A percentile compares a stretch with the other conserved stretches of the same genome.
Evolutionary conservation across 352 stramenopile species (phyloP).

Genomic region (Phytophthora quininea): DNA sequence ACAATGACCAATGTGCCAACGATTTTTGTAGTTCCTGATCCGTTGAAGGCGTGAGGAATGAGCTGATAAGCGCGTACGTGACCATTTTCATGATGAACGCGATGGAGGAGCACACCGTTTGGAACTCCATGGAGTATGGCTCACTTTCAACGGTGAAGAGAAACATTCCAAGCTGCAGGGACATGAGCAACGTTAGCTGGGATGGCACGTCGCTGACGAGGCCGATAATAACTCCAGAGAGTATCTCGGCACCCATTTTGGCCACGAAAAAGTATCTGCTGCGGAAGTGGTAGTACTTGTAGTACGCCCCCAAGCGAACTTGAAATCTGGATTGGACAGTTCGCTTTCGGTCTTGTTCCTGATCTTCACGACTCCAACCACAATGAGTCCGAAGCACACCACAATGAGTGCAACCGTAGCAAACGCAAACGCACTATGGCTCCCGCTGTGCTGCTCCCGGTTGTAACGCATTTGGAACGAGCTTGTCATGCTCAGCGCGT

Average conservation of each 20-base stretch:
- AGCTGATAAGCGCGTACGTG: slow-evolving; percentile 82
- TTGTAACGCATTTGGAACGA: slow-evolving; percentile 83
- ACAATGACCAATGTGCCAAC: slow-evolving; percentile 70
- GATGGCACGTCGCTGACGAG: slow-evolving; percentile 77
- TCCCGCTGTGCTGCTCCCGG: slow-evolving; percentile 40
- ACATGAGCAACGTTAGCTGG: slow-evolving; percentile 75
- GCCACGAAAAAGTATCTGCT: slow-evolving; percentile 77
- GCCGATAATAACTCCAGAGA: slow-evolving; percentile 75
- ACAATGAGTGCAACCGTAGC: slow-evolving; percentile 66
- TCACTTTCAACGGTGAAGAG: slow-evolving; percentile 67
- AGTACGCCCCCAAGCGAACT: slow-evolving; percentile 83
- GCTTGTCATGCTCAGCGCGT: slow-evolving; percentile 80
- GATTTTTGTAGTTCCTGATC: slow-evolving; percentile 51
- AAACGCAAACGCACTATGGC: slow-evolving; percentile 58
- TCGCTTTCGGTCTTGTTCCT: slow-evolving; percentile 66
- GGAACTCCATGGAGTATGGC: slow-evolving; percentile 78
- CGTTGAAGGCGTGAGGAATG: slow-evolving; percentile 64
- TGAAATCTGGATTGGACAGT: slow-evolving; percentile 69
- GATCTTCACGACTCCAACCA: slow-evolving; percentile 69
- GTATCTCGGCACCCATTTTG: slow-evolving; percentile 81
- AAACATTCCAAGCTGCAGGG: slow-evolving; percentile 76
- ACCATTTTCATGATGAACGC: slow-evolving; percentile 87
- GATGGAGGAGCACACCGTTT: slow-evolving; percentile 67
- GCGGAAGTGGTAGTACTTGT: slow-evolving; percentile 79
- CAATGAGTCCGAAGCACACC: slow-evolving; percentile 71